These are phyloP conservation scores for Diutina sp. DNA, from an alignment of 1,139 yeast species.

Conservation along the genomic window DNA sequence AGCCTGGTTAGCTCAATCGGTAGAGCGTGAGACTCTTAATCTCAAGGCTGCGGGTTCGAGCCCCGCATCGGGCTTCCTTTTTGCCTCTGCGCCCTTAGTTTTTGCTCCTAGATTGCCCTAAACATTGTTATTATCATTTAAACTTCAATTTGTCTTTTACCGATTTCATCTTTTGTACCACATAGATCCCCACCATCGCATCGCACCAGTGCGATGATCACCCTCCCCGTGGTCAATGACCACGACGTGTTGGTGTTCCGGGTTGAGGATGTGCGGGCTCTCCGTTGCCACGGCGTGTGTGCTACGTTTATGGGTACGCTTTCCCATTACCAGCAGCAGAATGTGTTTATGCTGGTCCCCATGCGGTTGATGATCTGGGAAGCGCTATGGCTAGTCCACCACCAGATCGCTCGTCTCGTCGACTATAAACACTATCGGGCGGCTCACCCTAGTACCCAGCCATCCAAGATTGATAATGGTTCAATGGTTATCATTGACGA, in stretches of 20 bases:
- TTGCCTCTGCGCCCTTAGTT: neutral
- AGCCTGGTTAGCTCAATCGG: conserved; percentile 11
- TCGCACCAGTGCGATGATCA: neutral
- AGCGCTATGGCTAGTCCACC: neutral
- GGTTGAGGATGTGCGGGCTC: neutral
- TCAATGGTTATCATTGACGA: neutral
- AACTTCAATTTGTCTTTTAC: too few relatives aligned
- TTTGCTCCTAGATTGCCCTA: too few relatives aligned
- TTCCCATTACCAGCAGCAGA: neutral
- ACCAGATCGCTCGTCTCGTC: neutral
- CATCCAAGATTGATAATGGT: neutral
- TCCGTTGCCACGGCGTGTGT: neutral
- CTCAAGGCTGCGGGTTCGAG: conserved; percentile 6
- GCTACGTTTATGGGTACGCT: neutral
- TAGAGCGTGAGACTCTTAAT: conserved; percentile 19
- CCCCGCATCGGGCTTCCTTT: conserved; percentile 2
- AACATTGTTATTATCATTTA: too few relatives aligned
- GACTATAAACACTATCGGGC: neutral
- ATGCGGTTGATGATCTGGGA: conserved; percentile 1
- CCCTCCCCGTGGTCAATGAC: neutral
- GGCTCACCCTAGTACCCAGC: neutral
- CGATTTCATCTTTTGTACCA: neutral
- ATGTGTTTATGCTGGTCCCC: conserved; percentile 1
- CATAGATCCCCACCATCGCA: neutral
- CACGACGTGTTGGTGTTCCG: neutral